Evolutionary conservation across 2,329 filamentous ascomycete species (phyloP).

Genomic region (Aspergillus chevalieri): DNA sequence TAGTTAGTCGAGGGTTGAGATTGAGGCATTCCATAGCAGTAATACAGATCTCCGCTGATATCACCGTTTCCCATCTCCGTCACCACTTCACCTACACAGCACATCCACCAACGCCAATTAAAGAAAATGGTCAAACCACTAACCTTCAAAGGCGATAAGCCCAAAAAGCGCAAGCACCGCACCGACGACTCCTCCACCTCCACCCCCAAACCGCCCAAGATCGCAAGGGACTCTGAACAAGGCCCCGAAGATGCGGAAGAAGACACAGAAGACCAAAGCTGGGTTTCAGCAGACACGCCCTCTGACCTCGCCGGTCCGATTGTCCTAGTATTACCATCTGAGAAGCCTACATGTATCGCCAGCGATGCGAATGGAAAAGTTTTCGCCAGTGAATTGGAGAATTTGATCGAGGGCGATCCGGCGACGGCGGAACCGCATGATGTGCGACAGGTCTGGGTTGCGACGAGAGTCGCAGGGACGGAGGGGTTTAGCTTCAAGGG

Average conservation of each 20-base stretch:
- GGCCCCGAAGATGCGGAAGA: conserved; percentile 31
- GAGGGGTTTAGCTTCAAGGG: conserved; percentile 82
- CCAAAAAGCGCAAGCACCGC: conserved; percentile 80
- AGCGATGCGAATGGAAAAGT: conserved; percentile 83
- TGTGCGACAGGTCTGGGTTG: conserved; percentile 92
- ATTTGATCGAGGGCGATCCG: conserved; percentile 76
- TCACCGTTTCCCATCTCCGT: not conserved
- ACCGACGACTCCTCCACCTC: conserved; percentile 33
- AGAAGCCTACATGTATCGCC: conserved; percentile 66
- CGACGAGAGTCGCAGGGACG: conserved; percentile 73
- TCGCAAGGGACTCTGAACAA: conserved; percentile 17
- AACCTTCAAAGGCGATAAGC: conserved; percentile 93
- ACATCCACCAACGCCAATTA: conserved; percentile 1
- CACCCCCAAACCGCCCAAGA: conserved; percentile 8
- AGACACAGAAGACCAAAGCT: conserved; percentile 67
- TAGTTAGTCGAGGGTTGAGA: not conserved
- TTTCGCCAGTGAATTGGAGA: conserved; percentile 75
- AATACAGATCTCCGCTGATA: not conserved
- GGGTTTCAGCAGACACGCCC: conserved; percentile 75
- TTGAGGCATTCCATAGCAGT: not conserved
- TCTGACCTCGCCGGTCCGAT: conserved; percentile 75
- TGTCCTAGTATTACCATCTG: conserved; percentile 73
- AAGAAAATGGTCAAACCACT: conserved; percentile 64
- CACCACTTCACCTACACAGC: not conserved
- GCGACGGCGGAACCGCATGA: conserved; percentile 90